Evolutionary conservation across 1,139 yeast species (phyloP).

Genomic region (Meyerozyma elateridarum): DNA sequence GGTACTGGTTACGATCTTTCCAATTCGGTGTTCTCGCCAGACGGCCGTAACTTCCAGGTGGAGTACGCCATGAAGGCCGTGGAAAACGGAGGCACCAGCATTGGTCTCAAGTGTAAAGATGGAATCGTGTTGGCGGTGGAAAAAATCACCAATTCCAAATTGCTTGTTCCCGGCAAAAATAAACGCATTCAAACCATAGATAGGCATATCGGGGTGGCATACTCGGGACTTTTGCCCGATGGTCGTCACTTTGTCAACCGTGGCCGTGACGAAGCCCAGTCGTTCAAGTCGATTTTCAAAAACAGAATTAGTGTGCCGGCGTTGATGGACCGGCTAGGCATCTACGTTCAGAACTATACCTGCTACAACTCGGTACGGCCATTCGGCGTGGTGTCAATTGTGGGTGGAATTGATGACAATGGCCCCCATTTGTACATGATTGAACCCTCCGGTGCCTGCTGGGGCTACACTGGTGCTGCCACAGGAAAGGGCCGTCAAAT

Average conservation of each 20-base stretch:
- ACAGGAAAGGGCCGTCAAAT: constrained; percentile 97
- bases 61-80: constrained; percentile 98
- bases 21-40: constrained; percentile 79
- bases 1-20: constrained; percentile 98
- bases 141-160: constrained; percentile 79
- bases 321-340: constrained; percentile 82
- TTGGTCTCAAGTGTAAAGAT: constrained; percentile 88
- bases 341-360: constrained; percentile 93
- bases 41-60: constrained; percentile 97
- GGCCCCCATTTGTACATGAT: constrained; percentile 94
- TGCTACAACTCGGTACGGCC: constrained; percentile 97
- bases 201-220: constrained; percentile 88
- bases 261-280: constrained; percentile 87
- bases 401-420: constrained; percentile 87
- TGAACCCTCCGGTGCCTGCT: constrained; percentile 93
- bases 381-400: constrained; percentile 86
- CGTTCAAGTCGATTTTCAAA: constrained; percentile 75
- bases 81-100: constrained; percentile 92
- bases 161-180: constrained; percentile 85
- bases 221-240: constrained; percentile 93
- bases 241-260: constrained; percentile 91
- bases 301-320: constrained; percentile 76
- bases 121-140: constrained; percentile 97
- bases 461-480: constrained; percentile 98
- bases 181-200: constrained; percentile 89